phyloP scores from a whole-genome alignment of 2,329 filamentous ascomycete genomes.

The Xylariaceae sp. region DNA sequence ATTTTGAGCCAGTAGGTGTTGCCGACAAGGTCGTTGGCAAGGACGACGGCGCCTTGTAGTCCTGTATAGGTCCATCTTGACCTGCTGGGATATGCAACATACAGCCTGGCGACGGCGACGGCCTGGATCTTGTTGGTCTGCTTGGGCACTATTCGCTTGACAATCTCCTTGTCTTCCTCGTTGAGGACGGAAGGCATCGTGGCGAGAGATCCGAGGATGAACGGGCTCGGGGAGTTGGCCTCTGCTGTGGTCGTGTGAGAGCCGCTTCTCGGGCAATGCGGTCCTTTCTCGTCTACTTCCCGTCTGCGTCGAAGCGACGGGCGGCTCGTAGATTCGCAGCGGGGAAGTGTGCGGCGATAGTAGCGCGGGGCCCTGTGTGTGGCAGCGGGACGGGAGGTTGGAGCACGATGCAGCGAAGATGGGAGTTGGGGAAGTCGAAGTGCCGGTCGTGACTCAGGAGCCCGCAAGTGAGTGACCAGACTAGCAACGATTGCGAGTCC shows the following conservation, averaged over 20 bases:
- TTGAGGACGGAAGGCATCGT: constrained; percentile 67
- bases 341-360: no score
- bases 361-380: no score
- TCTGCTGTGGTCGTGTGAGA: constrained; percentile 10
- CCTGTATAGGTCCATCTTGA: constrained; percentile 92
- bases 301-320: no score
- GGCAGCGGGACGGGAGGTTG: no score
- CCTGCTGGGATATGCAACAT: constrained; percentile 83
- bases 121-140: constrained; percentile 96
- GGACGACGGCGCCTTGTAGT: constrained; percentile 83
- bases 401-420: no score
- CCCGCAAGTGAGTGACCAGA: no score
- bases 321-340: no score
- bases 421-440: no score
- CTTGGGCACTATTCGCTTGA: constrained; percentile 92
- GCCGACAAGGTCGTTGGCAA: constrained; percentile 90
- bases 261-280: constrained; percentile 1
- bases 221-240: not conserved
- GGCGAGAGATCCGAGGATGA: constrained; percentile 12
- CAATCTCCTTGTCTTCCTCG: constrained; percentile 93
- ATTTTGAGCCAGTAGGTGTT: constrained; percentile 97
- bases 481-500: no score
- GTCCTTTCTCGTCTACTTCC: no score
- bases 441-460: no score
- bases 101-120: constrained; percentile 88